A percentile compares a stretch with the other conserved stretches of the same genome.
phyloP scores from a whole-genome alignment of 495 filamentous ascomycete genomes.

The Copromyces sp. region DNA sequence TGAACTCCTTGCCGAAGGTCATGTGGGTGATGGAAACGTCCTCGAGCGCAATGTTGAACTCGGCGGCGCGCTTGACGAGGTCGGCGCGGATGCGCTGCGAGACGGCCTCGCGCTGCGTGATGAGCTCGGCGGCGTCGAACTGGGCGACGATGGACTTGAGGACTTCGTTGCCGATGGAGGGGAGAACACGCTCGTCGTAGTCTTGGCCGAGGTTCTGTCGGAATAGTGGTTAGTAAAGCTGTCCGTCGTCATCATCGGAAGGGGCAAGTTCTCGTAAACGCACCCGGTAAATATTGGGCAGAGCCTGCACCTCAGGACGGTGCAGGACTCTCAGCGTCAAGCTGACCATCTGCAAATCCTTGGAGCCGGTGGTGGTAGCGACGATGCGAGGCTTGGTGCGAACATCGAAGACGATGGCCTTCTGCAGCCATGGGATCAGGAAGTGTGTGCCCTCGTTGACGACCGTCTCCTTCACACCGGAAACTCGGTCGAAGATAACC shows the following conservation, averaged over 20 bases:
- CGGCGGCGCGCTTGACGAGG: slow-evolving; percentile 85
- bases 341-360: slow-evolving; percentile 99
- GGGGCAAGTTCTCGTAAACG: slow-evolving; percentile 7
- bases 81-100: slow-evolving; percentile 90
- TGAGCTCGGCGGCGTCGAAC: slow-evolving; percentile 98
- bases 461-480: slow-evolving; percentile 86
- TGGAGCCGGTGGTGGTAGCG: slow-evolving; percentile 94
- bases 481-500: slow-evolving; percentile 94
- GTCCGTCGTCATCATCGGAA: neutral
- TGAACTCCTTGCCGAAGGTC: slow-evolving; percentile 99
- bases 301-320: slow-evolving; percentile 79
- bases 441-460: slow-evolving; percentile 97
- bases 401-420: slow-evolving; percentile 93
- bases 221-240: neutral
- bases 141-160: slow-evolving; percentile 98
- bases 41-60: slow-evolving; percentile 99
- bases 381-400: slow-evolving; percentile 96
- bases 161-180: slow-evolving; percentile 99
- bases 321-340: slow-evolving; percentile 93
- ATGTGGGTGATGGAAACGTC: slow-evolving; percentile 99
- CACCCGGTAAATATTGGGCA: slow-evolving; percentile 99
- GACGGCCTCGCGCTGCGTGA: slow-evolving; percentile 97
- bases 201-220: slow-evolving; percentile 71
- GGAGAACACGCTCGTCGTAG: slow-evolving; percentile 98
- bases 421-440: slow-evolving; percentile 90